Evolutionary conservation across 2,329 filamentous ascomycete species (phyloP).

Genomic region (Curvularia verruculosa): DNA sequence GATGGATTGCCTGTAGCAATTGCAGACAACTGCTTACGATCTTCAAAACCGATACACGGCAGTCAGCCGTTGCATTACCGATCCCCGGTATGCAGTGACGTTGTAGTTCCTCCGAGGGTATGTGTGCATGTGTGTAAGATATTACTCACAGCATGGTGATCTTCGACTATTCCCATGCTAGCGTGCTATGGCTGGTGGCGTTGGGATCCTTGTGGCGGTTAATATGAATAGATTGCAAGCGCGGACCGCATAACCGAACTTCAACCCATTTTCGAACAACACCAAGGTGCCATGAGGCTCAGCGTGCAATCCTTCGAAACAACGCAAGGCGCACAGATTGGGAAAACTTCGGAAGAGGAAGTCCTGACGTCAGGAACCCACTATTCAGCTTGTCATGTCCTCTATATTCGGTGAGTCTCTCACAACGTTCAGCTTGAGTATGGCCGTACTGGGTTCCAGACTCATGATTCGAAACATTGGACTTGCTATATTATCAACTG

Average conservation of each 20-base stretch:
- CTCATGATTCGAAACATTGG: neutral
- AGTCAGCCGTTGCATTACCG: conserved; percentile 4
- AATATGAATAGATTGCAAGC: conserved; percentile 21
- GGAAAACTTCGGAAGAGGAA: neutral
- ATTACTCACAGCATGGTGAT: conserved; percentile 3
- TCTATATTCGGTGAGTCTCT: neutral
- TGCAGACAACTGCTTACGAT: neutral
- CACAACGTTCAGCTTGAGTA: neutral
- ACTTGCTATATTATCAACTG: neutral
- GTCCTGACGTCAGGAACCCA: neutral
- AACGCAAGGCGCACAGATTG: conserved; percentile 1
- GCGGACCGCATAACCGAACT: conserved; percentile 21
- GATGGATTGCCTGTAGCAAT: neutral
- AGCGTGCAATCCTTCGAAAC: conserved; percentile 4
- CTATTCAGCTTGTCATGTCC: neutral
- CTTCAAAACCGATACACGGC: neutral
- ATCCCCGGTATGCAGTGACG: conserved; percentile 11
- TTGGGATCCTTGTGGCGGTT: conserved; percentile 4
- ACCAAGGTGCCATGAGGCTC: conserved; percentile 2
- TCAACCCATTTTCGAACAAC: conserved; percentile 4
- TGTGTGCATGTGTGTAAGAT: neutral
- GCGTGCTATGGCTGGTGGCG: conserved; percentile 10
- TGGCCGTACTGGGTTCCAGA: neutral
- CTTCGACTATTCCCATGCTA: conserved; percentile 3
- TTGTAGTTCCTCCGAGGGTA: neutral